phyloP scores from a whole-genome alignment of 2,329 filamentous ascomycete species.

The Neonectria coccinea region DNA sequence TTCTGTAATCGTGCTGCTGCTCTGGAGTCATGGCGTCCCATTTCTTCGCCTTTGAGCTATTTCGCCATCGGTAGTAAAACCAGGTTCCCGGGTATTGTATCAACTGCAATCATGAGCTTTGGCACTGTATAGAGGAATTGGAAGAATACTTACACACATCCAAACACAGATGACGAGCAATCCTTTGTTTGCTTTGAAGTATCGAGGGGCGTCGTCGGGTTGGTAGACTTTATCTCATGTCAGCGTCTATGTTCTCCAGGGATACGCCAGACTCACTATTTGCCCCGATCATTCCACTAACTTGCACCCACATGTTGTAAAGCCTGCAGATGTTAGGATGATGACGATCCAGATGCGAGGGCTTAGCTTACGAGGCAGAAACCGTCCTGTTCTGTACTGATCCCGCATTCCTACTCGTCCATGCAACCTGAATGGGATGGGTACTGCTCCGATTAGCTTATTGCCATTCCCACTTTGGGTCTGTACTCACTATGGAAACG shows the following conservation, averaged over 20 bases:
- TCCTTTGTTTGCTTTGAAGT: conserved; percentile 54
- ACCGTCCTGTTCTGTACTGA: conserved; percentile 69
- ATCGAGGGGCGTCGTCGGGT: conserved; percentile 50
- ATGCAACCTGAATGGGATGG: conserved; percentile 70
- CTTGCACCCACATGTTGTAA: conserved; percentile 63
- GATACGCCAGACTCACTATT: conserved; percentile 46
- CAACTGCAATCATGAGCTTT: conserved; percentile 39
- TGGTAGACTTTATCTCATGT: conserved; percentile 48
- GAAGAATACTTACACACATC: conserved; percentile 51
- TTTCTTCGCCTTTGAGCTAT: conserved; percentile 50
- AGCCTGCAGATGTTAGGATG: conserved; percentile 53
- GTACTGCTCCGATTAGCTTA: conserved; percentile 39
- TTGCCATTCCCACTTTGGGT: background rate
- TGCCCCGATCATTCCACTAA: conserved; percentile 54
- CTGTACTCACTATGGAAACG: conserved; percentile 63
- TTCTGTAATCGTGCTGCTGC: conserved; percentile 56
- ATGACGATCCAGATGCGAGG: no score
- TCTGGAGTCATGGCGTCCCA: conserved; percentile 55
- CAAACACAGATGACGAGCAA: conserved; percentile 53
- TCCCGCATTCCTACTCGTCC: conserved; percentile 68
- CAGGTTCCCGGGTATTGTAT: conserved; percentile 53
- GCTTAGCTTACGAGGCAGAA: conserved; percentile 49
- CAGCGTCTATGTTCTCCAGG: background rate
- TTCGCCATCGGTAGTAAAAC: conserved; percentile 55
- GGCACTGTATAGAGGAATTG: background rate